A percentile compares a stretch with the other conserved stretches of the same genome.
Conservation (phyloP, 106 monocot species). For the Dendrobium nobile region DNA sequence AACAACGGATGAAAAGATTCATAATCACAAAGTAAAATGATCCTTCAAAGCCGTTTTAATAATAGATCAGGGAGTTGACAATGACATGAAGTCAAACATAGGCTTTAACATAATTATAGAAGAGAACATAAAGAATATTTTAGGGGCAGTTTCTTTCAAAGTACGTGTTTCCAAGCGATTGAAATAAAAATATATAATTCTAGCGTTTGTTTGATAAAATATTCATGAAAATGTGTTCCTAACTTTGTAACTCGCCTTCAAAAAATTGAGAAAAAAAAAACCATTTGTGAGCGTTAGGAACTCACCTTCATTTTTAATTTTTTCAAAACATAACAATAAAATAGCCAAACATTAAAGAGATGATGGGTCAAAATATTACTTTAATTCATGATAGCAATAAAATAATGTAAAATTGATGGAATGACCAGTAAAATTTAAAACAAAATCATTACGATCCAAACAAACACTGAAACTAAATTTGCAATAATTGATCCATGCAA, state of each 20-base stretch:
- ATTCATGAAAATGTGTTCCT: background rate
- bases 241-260: background rate
- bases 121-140: too few species aligned
- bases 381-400: too few species aligned
- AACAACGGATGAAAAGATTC: background rate
- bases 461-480: too few species aligned
- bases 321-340: too few species aligned
- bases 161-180: background rate
- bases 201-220: background rate
- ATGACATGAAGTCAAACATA: background rate
- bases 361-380: too few species aligned
- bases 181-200: background rate
- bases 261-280: background rate
- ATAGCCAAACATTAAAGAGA: too few species aligned
- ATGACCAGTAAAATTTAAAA: too few species aligned
- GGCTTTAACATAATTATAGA: background rate
- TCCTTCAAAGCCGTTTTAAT: background rate
- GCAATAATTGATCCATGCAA: too few species aligned
- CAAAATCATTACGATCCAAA: too few species aligned
- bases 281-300: background rate
- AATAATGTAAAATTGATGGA: too few species aligned
- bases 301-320: background rate
- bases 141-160: too few species aligned
- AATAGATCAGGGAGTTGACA: background rate
- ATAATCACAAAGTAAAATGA: background rate